Percentiles rank a stretch among this genome's conserved stretches.
Evolutionary conservation across 805 yeast genomes (phyloP).

Genomic region (Saccharomycopsis amapae): DNA sequence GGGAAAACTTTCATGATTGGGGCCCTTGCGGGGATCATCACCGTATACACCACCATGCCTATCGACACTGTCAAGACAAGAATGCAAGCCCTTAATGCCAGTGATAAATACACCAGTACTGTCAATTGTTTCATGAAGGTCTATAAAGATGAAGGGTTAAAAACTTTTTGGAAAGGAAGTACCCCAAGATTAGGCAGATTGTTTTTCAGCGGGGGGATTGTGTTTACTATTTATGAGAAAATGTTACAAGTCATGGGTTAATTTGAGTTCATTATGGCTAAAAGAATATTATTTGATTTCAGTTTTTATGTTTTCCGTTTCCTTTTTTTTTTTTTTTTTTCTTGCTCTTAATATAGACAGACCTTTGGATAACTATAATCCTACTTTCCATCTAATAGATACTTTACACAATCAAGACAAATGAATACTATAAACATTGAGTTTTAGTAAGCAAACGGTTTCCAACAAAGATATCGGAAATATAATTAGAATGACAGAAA

Average conservation of each 20-base stretch:
- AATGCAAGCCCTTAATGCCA: conserved; percentile 89
- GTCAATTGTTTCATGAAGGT: conserved; percentile 74
- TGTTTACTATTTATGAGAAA: conserved; percentile 92
- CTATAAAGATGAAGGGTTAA: conserved; percentile 79
- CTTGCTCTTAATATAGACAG: no score
- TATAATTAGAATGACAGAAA: no score
- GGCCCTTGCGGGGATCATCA: conserved; percentile 80
- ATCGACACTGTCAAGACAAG: conserved; percentile 93
- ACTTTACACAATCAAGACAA: no score
- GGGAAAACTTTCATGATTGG: conserved; percentile 83
- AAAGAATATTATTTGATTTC: no score
- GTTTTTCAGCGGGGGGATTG: conserved; percentile 92
- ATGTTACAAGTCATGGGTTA: conserved; percentile 55
- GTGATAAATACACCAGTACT: conserved; percentile 63
- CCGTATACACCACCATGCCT: conserved; percentile 93
- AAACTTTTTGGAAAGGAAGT: conserved; percentile 96
- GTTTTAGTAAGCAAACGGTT: no score
- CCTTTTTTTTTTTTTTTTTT: no score
- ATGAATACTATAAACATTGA: no score
- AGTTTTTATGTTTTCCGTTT: no score
- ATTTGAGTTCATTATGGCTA: no score
- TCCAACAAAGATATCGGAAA: no score
- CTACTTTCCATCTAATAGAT: no score
- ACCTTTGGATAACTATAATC: no score
- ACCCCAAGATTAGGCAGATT: conserved; percentile 93